These are phyloP conservation scores for Thelonectria discophora DNA, from an alignment of 2,329 filamentous ascomycete species.

Conservation along the genomic window DNA sequence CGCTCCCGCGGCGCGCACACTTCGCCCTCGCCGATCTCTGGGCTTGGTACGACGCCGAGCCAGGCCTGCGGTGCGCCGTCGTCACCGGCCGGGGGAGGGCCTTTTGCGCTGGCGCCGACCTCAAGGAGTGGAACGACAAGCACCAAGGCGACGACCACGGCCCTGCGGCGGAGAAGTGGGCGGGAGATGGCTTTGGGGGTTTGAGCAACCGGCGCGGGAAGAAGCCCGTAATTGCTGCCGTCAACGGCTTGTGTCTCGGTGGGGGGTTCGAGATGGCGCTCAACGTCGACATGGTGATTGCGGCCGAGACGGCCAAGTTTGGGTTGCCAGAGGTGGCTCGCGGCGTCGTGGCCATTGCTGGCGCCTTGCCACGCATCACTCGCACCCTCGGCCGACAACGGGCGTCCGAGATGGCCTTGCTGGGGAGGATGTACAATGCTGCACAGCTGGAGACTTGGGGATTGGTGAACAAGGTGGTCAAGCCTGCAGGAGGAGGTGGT, in stretches of 20 bases:
- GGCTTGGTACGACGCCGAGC: constrained; percentile 70
- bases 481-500: constrained; percentile 21
- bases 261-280: constrained; percentile 79
- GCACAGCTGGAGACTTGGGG: constrained; percentile 71
- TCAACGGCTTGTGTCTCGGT: constrained; percentile 77
- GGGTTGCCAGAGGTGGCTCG: constrained; percentile 74
- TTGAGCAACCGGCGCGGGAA: constrained; percentile 70
- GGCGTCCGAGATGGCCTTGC: constrained; percentile 75
- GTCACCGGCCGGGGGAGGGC: constrained; percentile 69
- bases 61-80: constrained; percentile 67
- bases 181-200: constrained; percentile 64
- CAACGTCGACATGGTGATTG: constrained; percentile 76
- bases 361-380: constrained; percentile 71
- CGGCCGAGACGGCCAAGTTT: constrained; percentile 64
- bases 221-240: constrained; percentile 78
- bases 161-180: constrained; percentile 53
- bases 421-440: constrained; percentile 68
- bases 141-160: constrained; percentile 43
- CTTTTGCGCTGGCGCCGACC: constrained; percentile 74
- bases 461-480: constrained; percentile 72
- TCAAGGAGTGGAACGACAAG: constrained; percentile 68
- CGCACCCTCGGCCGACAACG: constrained; percentile 71
- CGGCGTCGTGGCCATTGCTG: constrained; percentile 75
- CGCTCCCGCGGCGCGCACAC: constrained; percentile 60
- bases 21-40: constrained; percentile 58